These are phyloP conservation scores for Cordyceps javanica DNA, from an alignment of 2,329 filamentous ascomycete genomes.

Conservation along the genomic window DNA sequence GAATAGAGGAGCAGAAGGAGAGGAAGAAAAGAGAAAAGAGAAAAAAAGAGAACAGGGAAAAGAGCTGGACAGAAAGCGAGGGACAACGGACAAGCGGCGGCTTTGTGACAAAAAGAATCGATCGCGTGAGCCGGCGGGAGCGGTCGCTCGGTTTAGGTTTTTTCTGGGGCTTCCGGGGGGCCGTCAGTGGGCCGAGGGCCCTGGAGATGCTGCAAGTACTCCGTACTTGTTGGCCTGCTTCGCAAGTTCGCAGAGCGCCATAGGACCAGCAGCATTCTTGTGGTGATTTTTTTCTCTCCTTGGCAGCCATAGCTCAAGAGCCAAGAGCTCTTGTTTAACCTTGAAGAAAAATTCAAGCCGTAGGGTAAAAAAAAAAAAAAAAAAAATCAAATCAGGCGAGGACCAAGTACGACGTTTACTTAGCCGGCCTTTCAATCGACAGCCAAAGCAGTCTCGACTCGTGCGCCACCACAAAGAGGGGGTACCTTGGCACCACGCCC, in stretches of 20 bases:
- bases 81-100: slow-evolving; percentile 3
- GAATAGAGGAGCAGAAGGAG: slow-evolving; percentile 6
- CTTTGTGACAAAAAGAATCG: slow-evolving; percentile 7
- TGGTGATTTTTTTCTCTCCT: not conserved
- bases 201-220: not conserved
- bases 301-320: not conserved
- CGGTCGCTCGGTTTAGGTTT: slow-evolving; percentile 13
- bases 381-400: not conserved
- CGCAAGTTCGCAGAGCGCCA: no score
- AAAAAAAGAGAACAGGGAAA: slow-evolving; percentile 9
- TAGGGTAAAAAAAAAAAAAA: not conserved
- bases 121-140: slow-evolving; percentile 14
- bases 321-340: not conserved
- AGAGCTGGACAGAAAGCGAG: not conserved
- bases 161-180: slow-evolving; percentile 9
- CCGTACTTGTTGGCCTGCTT: not conserved
- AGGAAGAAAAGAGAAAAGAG: slow-evolving; percentile 2
- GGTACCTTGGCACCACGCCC: not conserved
- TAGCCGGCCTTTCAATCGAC: no score
- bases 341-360: not conserved
- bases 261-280: not conserved
- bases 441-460: not conserved
- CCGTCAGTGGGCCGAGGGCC: not conserved
- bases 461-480: not conserved
- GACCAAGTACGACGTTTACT: not conserved